phyloP scores from a whole-genome alignment of 257 asterid species.

The Gentiana macrophylla region DNA sequence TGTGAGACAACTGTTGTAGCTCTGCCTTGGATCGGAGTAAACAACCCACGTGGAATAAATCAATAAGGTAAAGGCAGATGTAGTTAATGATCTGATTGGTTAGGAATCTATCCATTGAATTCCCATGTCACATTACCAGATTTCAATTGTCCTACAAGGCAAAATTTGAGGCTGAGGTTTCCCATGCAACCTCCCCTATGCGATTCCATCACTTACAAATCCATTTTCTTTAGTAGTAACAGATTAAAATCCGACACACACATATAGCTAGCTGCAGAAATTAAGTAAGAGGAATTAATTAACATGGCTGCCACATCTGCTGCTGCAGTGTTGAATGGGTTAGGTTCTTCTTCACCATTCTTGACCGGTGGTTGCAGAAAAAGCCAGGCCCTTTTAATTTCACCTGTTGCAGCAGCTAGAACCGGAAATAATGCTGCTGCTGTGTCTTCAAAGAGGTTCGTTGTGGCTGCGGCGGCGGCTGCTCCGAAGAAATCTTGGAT shows the following conservation, averaged over 20 bases:
- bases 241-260: constrained; percentile 1
- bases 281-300: background rate
- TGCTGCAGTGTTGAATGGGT: constrained; percentile 59
- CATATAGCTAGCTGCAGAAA: constrained; percentile 1
- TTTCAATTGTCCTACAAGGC: constrained; percentile 62
- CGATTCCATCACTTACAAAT: constrained; percentile 5
- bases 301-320: constrained; percentile 89
- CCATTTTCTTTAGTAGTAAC: constrained; percentile 8
- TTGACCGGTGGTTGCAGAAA: constrained; percentile 58
- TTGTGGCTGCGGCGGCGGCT: constrained; percentile 65
- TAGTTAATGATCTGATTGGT: constrained; percentile 37
- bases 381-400: constrained; percentile 44
- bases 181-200: constrained; percentile 13
- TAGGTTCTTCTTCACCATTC: constrained; percentile 48
- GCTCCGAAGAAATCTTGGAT: constrained; percentile 86
- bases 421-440: constrained; percentile 15
- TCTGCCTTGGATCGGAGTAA: background rate
- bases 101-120: constrained; percentile 34
- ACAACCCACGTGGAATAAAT: constrained; percentile 27
- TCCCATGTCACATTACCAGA: constrained; percentile 18
- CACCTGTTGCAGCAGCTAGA: constrained; percentile 39
- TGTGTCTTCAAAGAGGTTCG: constrained; percentile 39
- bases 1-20: too few relatives aligned
- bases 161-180: background rate
- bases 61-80: constrained; percentile 21